Base-by-base conservation (phyloP, 805 yeast genomes). In the Priceomyces melissophilus region DNA sequence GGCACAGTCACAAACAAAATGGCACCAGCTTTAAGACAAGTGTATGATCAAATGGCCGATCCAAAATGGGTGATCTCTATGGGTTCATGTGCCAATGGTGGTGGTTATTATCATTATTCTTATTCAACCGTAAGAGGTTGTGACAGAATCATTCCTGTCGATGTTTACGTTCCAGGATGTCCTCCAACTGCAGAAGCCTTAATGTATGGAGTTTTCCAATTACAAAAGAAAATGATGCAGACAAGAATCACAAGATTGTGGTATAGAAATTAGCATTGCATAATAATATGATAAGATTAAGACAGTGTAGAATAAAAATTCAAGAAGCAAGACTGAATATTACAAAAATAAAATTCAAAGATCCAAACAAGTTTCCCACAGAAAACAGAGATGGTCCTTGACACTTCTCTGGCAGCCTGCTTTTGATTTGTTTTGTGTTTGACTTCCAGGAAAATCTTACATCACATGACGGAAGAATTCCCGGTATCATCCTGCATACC, bases 71-170 rank as follows among this genome's bases (percentile, higher is more conserved):
- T 87, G 39, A 87, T 87, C 54, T 84, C 93, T 42, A 87, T 87
- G 96, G 96, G 96, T 37, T 83, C 91, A 6, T 87, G 96, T 69
- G 96, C 96, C 48, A 87, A 87, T 61, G 96, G 96, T 47, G 96
- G 96, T 46, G 96, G 96, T 27, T 87, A 87, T 68, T 87, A 87
- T 69, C 95, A 87, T 65, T 87, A 87, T 67, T 84, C 93, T 9
- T 87, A 87, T 68, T 78, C 89, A 32, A 95, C 87, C 17, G 95
- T 87, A 15, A 76, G 96, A 60, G 96, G 96, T 37, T 88, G 93
- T 57, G 96, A 87, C 71, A 72, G 96, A 58, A 74, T 87, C 42
- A 82, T 87, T 33, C 96, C 96, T 11, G 95, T 87, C 17, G 96
- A 87, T 62, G 84, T 87, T 31, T 87, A 87, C 58, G 95, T 87